Conservation (phyloP, 1,139 yeast genomes). For the Suhomyces coccinellae region DNA sequence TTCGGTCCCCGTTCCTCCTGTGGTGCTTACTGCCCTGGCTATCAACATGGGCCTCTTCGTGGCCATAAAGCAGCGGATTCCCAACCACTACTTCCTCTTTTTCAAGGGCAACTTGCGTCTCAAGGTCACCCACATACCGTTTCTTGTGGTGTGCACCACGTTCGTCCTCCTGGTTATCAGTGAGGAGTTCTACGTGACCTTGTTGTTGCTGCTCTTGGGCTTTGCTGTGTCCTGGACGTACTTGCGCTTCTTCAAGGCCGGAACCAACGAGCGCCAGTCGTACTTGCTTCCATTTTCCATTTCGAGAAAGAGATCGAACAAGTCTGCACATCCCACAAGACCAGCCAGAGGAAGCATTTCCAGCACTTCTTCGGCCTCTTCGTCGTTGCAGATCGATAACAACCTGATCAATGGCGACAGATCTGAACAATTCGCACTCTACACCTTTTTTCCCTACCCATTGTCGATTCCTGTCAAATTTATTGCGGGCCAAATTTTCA, state of each 20-base stretch:
- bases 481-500: conserved; percentile 22
- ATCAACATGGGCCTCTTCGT: conserved; percentile 43
- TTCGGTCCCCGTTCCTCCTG: conserved; percentile 33
- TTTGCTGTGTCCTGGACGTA: conserved; percentile 44
- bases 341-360: conserved; percentile 8
- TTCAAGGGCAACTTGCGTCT: conserved; percentile 41
- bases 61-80: conserved; percentile 47
- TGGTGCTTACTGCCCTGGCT: conserved; percentile 39
- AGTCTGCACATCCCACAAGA: conserved; percentile 14
- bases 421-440: conserved; percentile 42
- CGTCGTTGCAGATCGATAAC: conserved; percentile 28
- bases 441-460: conserved; percentile 48
- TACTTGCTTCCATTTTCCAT: conserved; percentile 40
- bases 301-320: conserved; percentile 24
- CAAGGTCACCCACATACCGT: conserved; percentile 42
- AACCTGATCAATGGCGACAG: conserved; percentile 37
- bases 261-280: conserved; percentile 46
- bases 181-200: conserved; percentile 33
- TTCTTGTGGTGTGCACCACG: conserved; percentile 24
- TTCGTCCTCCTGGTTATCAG: conserved; percentile 24
- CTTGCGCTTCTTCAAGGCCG: conserved; percentile 41
- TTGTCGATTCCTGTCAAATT: conserved; percentile 30
- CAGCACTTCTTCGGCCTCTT: conserved; percentile 4
- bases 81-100: conserved; percentile 43
- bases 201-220: conserved; percentile 28